Base-by-base conservation (phyloP, 345 rosid species). In the Trapa incisa region DNA sequence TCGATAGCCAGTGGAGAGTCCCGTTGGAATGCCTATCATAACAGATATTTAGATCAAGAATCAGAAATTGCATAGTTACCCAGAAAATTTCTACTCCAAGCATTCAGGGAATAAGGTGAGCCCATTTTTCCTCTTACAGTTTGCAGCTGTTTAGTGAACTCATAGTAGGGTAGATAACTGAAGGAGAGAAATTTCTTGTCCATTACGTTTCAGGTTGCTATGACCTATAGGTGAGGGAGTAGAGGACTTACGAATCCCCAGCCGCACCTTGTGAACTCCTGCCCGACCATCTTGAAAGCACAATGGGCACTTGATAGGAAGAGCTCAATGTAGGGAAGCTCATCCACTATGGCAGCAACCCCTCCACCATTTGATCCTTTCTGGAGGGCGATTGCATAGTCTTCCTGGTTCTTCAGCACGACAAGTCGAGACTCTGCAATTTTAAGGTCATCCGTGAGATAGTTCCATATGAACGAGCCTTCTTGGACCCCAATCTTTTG, bases 1-100 rank as follows among this genome's bases (percentile, higher is more conserved):
- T 93, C 98, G 17, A 93, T 82, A 0, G 96, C 94, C 15, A 93
- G 86, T 47, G 98, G 98, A n/a, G 92, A 93, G 69, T 93, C 94
- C 82, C 92, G 82, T 74, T 87, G 97, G 74, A 93, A 93, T 5
- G 97, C 98, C 97, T 93, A 85, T 33, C 38, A 33, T 11, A 37
- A 9, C 32, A 58, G 37, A 58, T 33, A 32, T 1, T 58, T 58
- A 58, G 63, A 14, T 3, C 63, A 58, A 58, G 48, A 45, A 58
- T 32, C 64, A 37, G 73, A 56, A 66, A 68, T 32, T 16, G 39
- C 42, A 64, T 11, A 11, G 7, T 45, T 13, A 45, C 43, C 43
- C 0, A 41, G 7, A 41, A 41, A 8, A 4, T 22, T 22, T 1
- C 4, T 8, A 4, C 48, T 6, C 11, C 48, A 22, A 22, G 29